phyloP scores from a whole-genome alignment of 176 grass and related monocot genomes.

The Oryza glaberrima region DNA sequence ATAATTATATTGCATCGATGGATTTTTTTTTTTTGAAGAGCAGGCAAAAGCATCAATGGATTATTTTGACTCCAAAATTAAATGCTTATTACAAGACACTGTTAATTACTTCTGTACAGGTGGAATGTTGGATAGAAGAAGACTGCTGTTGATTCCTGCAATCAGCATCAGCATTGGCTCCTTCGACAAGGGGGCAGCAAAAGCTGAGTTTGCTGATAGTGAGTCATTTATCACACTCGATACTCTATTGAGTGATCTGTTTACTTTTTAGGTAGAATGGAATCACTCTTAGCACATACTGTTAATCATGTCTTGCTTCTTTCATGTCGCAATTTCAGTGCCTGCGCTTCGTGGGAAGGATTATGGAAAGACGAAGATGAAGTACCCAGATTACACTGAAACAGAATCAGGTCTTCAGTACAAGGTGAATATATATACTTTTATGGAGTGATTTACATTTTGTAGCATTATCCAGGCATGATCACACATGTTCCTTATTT shows the following conservation, averaged over 20 bases:
- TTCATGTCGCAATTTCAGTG: conserved; percentile 51
- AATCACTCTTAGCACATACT: background rate
- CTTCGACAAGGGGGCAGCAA: conserved; percentile 49
- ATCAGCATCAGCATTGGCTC: conserved; percentile 52
- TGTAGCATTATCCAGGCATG: background rate
- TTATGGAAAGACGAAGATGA: conserved; percentile 98
- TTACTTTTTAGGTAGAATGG: background rate
- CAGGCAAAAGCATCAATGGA: background rate
- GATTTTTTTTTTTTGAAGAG: background rate
- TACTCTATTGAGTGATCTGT: background rate
- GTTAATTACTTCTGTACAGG: conserved; percentile 46
- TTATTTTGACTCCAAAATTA: conserved; percentile 14
- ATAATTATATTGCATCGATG: background rate
- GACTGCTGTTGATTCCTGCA: conserved; percentile 61
- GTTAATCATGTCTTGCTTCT: background rate
- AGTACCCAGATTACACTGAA: conserved; percentile 96
- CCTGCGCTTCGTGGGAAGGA: conserved; percentile 93
- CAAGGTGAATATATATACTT: conserved; percentile 57
- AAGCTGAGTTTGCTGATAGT: conserved; percentile 88
- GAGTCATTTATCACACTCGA: conserved; percentile 42
- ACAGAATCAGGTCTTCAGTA: conserved; percentile 95
- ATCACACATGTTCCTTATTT: background rate
- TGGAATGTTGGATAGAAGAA: conserved; percentile 55
- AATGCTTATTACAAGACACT: conserved; percentile 6
- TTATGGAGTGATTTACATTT: conserved; percentile 28